Conservation (phyloP, 2,329 filamentous ascomycete species). For the Aspergillus udagawae region DNA sequence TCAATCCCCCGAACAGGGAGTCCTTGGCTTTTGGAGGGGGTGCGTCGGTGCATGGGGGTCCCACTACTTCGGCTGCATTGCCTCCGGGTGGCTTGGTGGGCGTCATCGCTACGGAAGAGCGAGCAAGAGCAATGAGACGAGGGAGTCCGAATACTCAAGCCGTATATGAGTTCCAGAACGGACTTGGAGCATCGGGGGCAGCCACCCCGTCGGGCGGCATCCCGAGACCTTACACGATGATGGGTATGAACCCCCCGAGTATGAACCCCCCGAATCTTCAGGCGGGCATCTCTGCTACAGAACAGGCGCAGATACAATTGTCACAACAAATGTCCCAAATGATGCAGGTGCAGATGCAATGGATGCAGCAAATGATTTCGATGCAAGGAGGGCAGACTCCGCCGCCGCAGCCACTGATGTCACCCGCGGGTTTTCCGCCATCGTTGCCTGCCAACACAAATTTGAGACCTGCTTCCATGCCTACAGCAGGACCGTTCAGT, state of each 20-base stretch:
- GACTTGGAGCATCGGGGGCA: conserved; percentile 24
- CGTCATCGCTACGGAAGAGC: conserved; percentile 81
- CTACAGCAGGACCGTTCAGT: conserved; percentile 25
- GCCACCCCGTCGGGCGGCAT: conserved; percentile 25
- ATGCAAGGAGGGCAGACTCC: conserved; percentile 56
- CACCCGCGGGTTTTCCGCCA: conserved; percentile 24
- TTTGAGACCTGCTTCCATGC: conserved; percentile 49
- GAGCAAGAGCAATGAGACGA: conserved; percentile 70
- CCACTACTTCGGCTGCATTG: conserved; percentile 35
- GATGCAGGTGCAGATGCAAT: conserved; percentile 93
- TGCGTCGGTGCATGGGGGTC: conserved; percentile 38
- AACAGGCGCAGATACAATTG: conserved; percentile 75
- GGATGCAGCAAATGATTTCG: conserved; percentile 66
- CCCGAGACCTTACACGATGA: conserved; percentile 37
- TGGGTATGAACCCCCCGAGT: conserved; percentile 23
- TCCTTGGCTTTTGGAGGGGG: conserved; percentile 67
- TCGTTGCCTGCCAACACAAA: conserved; percentile 22
- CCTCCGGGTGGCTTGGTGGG: conserved; percentile 79
- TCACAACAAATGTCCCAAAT: conserved; percentile 80
- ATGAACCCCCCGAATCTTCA: conserved; percentile 21
- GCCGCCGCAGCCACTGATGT: conserved; percentile 27
- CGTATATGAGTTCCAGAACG: conserved; percentile 36
- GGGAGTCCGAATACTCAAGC: conserved; percentile 68
- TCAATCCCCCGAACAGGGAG: conserved; percentile 69
- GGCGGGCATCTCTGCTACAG: conserved; percentile 52